Evolutionary conservation across 352 stramenopile species (phyloP).

Genomic region (Pythium insidiosum): DNA sequence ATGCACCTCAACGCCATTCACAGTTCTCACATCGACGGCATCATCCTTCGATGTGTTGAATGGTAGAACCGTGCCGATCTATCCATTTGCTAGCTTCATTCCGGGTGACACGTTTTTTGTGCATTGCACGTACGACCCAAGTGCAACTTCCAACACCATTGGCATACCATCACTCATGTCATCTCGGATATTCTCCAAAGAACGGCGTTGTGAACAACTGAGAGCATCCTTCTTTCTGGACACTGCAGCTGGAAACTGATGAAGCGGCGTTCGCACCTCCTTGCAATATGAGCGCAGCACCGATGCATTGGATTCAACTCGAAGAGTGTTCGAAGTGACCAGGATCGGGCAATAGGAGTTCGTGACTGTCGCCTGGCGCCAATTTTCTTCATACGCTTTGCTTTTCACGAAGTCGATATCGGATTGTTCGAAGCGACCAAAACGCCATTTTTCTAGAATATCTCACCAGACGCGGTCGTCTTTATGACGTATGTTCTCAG

Average conservation of each 20-base stretch:
- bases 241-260: conserved; percentile 1
- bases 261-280: not conserved
- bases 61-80: not conserved
- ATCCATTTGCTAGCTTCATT: conserved; percentile 5
- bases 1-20: not conserved
- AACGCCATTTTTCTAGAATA: conserved; percentile 6
- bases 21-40: not conserved
- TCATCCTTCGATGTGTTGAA: not conserved
- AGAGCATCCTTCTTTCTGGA: not conserved
- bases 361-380: no score
- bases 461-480: not conserved
- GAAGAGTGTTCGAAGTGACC: conserved; percentile 4
- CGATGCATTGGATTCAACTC: conserved; percentile 1
- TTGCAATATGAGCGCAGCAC: not conserved
- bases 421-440: not conserved
- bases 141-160: not conserved
- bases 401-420: conserved; percentile 4
- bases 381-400: not conserved
- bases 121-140: conserved; percentile 1
- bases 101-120: conserved; percentile 3
- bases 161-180: conserved; percentile 3
- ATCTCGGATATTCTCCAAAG: conserved; percentile 2
- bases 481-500: conserved; percentile 8
- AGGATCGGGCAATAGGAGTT: conserved; percentile 7
- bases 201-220: not conserved